A percentile compares a stretch with the other conserved stretches of the same genome.
These are phyloP conservation scores for Cochlearia excelsa DNA, from an alignment of 345 rosid genomes.

Conservation along the genomic window DNA sequence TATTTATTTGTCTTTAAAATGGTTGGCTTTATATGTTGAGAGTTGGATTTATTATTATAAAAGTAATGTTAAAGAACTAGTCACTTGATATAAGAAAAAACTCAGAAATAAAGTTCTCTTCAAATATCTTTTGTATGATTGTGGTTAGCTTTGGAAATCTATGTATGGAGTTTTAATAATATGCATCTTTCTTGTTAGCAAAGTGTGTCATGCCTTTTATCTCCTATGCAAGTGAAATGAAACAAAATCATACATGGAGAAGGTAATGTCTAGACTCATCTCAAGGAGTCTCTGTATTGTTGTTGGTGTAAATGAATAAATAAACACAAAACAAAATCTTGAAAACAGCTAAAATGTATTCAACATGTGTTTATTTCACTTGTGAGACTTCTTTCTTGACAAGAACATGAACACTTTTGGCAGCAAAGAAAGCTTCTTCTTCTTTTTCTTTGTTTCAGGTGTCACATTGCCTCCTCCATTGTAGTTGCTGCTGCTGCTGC, in stretches of 20 bases:
- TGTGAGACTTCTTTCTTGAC: conserved; percentile 55
- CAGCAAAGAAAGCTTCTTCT: conserved; percentile 67
- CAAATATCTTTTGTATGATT: conserved; percentile 19
- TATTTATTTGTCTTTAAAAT: conserved; percentile 8
- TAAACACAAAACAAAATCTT: not conserved
- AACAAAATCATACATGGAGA: conserved; percentile 15
- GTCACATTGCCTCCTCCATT: conserved; percentile 24
- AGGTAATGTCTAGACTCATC: conserved; percentile 18
- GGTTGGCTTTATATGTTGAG: conserved; percentile 21
- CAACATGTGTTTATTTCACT: not conserved
- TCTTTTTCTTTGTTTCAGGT: conserved; percentile 44
- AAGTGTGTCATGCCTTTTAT: conserved; percentile 21
- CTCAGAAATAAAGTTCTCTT: conserved; percentile 24
- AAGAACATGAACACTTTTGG: conserved; percentile 73
- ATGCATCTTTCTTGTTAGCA: conserved; percentile 8
- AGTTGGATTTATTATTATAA: not conserved
- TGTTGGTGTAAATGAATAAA: conserved; percentile 9
- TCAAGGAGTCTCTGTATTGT: conserved; percentile 23
- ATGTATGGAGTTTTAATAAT: conserved; percentile 18
- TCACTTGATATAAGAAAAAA: not conserved
- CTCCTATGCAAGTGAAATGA: conserved; percentile 11
- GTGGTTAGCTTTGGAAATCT: conserved; percentile 5
- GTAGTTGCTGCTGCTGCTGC: conserved; percentile 26
- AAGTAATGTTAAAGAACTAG: conserved; percentile 22
- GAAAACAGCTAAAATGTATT: not conserved